phyloP scores from a whole-genome alignment of 352 stramenopile genomes.

The Pythium vanterpoolii region DNA sequence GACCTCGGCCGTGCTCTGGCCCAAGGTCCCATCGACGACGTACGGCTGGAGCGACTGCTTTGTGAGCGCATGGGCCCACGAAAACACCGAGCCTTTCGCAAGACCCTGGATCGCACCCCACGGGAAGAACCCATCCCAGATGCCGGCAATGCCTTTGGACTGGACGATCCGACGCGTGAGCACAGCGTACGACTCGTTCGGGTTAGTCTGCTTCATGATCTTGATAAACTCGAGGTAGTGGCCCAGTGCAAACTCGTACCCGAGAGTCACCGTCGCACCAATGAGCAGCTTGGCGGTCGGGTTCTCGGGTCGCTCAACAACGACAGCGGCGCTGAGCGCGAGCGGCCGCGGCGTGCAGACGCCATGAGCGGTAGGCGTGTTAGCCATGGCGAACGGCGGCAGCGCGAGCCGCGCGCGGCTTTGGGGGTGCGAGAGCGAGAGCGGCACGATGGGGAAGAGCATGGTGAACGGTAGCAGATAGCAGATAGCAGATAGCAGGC shows the following conservation, averaged over 20 bases:
- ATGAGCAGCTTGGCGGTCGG: constrained; percentile 82
- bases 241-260: constrained; percentile 86
- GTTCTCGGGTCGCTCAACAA: constrained; percentile 35
- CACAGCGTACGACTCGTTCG: constrained; percentile 70
- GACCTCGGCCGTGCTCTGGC: constrained; percentile 62
- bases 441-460: constrained; percentile 14
- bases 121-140: constrained; percentile 94
- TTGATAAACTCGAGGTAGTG: constrained; percentile 95
- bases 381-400: not conserved
- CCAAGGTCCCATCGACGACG: constrained; percentile 53
- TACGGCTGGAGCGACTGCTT: constrained; percentile 50
- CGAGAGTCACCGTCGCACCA: constrained; percentile 76
- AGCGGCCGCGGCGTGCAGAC: constrained; percentile 26
- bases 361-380: not conserved
- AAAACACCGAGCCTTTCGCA: constrained; percentile 90
- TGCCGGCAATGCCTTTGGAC: constrained; percentile 84
- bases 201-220: constrained; percentile 91
- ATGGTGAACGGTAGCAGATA: not conserved
- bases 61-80: constrained; percentile 82
- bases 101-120: constrained; percentile 90
- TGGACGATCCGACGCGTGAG: constrained; percentile 84
- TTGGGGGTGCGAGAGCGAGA: not conserved
- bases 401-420: not conserved
- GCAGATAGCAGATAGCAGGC: too few relatives aligned
- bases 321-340: constrained; percentile 14